Evolutionary conservation across 345 rosid genomes (phyloP).

Genomic region (Citrus australasica): DNA sequence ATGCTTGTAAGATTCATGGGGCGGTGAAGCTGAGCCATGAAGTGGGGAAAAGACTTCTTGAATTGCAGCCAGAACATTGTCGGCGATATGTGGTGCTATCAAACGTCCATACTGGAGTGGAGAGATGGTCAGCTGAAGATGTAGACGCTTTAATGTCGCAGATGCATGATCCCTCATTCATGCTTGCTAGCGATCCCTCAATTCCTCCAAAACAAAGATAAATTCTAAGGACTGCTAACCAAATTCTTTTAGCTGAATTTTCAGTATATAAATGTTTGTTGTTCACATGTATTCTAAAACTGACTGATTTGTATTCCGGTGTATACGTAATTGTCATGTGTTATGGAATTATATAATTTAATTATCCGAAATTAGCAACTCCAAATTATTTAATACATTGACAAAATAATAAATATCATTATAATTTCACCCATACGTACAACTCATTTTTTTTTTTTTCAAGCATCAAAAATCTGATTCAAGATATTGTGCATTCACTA

Average conservation of each 20-base stretch:
- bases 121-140: slow-evolving; percentile 25
- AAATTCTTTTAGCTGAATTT: background rate
- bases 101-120: slow-evolving; percentile 35
- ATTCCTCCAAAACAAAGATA: slow-evolving; percentile 35
- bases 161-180: slow-evolving; percentile 38
- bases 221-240: slow-evolving; percentile 3
- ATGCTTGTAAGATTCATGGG: slow-evolving; percentile 69
- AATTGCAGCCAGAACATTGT: slow-evolving; percentile 40
- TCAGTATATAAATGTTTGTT: background rate
- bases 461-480: background rate
- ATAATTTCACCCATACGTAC: too few relatives aligned
- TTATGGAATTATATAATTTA: too few relatives aligned
- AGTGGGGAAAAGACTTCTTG: slow-evolving; percentile 44
- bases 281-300: background rate
- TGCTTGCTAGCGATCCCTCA: slow-evolving; percentile 63
- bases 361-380: too few relatives aligned
- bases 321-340: background rate
- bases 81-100: slow-evolving; percentile 51
- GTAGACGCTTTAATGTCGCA: too few relatives aligned
- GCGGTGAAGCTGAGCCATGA: slow-evolving; percentile 41
- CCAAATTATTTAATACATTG: too few relatives aligned
- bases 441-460: too few relatives aligned
- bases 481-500: background rate
- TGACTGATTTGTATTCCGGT: background rate
- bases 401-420: too few relatives aligned